Evolutionary conservation across 768 basidiomycete genomes (phyloP).

Genomic region (Suillus subaureus): DNA sequence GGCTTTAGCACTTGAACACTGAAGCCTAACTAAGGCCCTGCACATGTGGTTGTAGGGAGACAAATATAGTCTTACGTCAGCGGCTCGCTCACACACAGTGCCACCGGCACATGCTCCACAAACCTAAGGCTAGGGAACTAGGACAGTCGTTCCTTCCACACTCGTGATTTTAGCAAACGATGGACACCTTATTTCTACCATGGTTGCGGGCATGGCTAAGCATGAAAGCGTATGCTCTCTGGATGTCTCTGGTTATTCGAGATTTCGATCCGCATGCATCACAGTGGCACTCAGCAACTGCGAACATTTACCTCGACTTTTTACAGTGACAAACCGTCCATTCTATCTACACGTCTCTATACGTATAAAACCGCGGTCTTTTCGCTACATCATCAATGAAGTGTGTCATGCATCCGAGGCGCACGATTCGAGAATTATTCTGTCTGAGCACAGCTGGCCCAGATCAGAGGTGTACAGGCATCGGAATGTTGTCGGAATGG

Average conservation of each 20-base stretch:
- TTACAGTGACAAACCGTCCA: background rate
- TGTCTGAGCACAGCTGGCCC: background rate
- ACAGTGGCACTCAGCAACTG: background rate
- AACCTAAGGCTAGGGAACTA: background rate
- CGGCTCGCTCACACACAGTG: background rate
- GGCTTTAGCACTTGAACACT: background rate
- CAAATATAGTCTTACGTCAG: constrained; percentile 3
- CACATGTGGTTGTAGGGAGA: background rate
- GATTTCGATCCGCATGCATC: background rate
- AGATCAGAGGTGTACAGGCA: background rate
- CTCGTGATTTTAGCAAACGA: background rate
- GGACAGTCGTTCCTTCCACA: background rate
- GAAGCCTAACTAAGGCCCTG: background rate
- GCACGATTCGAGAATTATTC: background rate
- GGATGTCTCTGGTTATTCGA: background rate
- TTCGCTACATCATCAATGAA: background rate
- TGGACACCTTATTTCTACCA: background rate
- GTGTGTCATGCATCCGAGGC: background rate
- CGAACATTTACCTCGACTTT: background rate
- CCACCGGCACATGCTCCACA: too few relatives aligned
- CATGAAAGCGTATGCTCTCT: background rate
- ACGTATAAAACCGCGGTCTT: background rate
- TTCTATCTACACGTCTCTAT: background rate
- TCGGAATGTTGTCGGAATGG: background rate
- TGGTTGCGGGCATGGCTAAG: background rate